phyloP scores from a whole-genome alignment of 768 basidiomycete genomes.

The Filobasidium floriforme region DNA sequence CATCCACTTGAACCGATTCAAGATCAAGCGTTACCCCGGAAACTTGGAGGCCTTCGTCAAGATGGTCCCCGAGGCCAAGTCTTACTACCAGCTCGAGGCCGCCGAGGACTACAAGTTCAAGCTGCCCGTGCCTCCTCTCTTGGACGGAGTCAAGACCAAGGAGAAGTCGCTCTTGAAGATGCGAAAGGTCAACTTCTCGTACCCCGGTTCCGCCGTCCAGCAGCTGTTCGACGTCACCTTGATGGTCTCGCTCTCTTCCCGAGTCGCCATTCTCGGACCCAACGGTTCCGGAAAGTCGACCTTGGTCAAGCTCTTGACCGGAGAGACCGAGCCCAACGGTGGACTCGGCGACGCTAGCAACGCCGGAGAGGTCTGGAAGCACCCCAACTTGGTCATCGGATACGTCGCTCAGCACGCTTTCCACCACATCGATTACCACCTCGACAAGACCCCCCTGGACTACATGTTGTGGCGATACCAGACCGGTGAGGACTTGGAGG shows the following conservation, averaged over 20 bases:
- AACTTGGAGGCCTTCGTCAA: constrained; percentile 92
- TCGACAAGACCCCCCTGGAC: constrained; percentile 97
- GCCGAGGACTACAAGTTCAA: constrained; percentile 97
- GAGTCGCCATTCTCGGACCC: constrained; percentile 95
- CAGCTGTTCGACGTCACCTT: constrained; percentile 91
- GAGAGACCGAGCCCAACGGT: constrained; percentile 85
- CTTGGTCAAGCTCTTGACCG: constrained; percentile 91
- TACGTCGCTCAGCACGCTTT: constrained; percentile 99
- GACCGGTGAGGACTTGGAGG: constrained; percentile 97
- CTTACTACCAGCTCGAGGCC: constrained; percentile 93
- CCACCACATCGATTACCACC: constrained; percentile 98
- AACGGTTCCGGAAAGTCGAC: constrained; percentile 97
- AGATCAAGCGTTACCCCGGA: constrained; percentile 87
- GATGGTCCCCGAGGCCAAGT: constrained; percentile 91
- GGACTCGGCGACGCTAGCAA: constrained; percentile 40
- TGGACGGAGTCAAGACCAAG: constrained; percentile 99
- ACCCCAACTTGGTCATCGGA: constrained; percentile 98
- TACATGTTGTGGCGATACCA: constrained; percentile 99
- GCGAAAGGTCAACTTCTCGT: constrained; percentile 96
- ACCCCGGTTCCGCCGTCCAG: constrained; percentile 74
- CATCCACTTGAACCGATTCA: constrained; percentile 96
- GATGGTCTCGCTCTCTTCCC: constrained; percentile 94
- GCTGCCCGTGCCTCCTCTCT: constrained; percentile 90
- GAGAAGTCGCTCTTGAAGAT: constrained; percentile 95
- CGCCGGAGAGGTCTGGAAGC: constrained; percentile 97